Evolutionary conservation across 2,329 filamentous ascomycete genomes (phyloP).

Genomic region (Botryosphaeria dothidea): DNA sequence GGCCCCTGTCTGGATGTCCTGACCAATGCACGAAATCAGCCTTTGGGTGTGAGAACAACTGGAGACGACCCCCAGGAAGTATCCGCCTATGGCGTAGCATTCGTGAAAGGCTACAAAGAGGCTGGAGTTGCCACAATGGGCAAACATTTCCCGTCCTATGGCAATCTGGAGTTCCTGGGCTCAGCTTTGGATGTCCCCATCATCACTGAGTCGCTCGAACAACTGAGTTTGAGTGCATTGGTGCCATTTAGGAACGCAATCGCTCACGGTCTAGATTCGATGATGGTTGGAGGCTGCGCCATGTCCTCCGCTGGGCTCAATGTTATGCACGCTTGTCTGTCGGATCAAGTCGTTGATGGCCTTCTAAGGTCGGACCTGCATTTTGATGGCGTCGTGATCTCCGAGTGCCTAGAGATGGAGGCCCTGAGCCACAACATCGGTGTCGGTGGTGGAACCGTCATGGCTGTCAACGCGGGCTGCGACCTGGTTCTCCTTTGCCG

Average conservation of each 20-base stretch:
- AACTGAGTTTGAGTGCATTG: constrained; percentile 85
- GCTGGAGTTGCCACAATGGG: constrained; percentile 86
- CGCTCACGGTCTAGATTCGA: constrained; percentile 80
- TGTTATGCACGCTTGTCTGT: constrained; percentile 91
- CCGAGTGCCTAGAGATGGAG: constrained; percentile 96
- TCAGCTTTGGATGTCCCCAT: constrained; percentile 91
- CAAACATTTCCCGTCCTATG: constrained; percentile 96
- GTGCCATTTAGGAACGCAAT: constrained; percentile 92
- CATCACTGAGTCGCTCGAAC: constrained; percentile 91
- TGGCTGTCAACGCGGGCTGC: constrained; percentile 95
- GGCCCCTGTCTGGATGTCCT: constrained; percentile 92
- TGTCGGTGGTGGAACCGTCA: constrained; percentile 94
- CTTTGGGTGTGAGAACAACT: constrained; percentile 82
- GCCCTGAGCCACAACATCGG: constrained; percentile 93
- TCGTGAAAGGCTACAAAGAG: constrained; percentile 90
- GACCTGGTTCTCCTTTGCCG: constrained; percentile 88
- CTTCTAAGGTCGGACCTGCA: constrained; percentile 83
- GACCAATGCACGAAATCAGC: constrained; percentile 89
- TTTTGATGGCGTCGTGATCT: constrained; percentile 90
- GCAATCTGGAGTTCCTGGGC: constrained; percentile 89
- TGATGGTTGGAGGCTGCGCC: constrained; percentile 94
- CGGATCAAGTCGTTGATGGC: constrained; percentile 89
- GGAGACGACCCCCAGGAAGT: constrained; percentile 95
- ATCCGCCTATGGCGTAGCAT: constrained; percentile 86
- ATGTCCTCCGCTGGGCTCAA: constrained; percentile 91